Evolutionary conservation across 768 basidiomycete species (phyloP).

Genomic region (Mycena vitilis): DNA sequence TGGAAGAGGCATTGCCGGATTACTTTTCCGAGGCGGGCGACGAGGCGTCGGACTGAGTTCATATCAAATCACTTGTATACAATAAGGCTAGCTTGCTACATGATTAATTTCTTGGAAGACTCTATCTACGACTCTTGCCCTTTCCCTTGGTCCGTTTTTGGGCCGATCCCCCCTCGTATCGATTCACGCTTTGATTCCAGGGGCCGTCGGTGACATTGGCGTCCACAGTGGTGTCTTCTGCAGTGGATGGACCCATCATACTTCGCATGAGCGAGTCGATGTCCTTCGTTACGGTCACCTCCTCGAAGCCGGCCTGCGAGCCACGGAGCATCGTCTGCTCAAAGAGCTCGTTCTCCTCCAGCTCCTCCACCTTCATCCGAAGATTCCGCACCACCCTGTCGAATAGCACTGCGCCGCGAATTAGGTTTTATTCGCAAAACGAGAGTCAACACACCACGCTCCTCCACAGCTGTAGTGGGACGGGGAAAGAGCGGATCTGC

Average conservation of each 20-base stretch:
- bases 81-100: conserved; percentile 29
- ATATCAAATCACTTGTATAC: conserved; percentile 19
- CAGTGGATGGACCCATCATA: conserved; percentile 58
- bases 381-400: conserved; percentile 53
- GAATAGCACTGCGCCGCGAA: conserved; percentile 41
- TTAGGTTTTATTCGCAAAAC: neutral
- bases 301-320: conserved; percentile 57
- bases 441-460: conserved; percentile 47
- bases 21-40: conserved; percentile 62
- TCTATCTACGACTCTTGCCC: conserved; percentile 40
- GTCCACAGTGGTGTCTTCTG: conserved; percentile 31
- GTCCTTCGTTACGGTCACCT: conserved; percentile 56
- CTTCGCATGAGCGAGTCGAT: conserved; percentile 63
- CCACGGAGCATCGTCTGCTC: conserved; percentile 60
- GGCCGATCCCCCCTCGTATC: conserved; percentile 27
- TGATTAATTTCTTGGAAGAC: conserved; percentile 12
- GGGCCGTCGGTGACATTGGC: conserved; percentile 46
- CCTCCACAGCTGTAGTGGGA: conserved; percentile 44
- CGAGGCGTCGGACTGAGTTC: conserved; percentile 24
- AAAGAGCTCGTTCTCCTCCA: conserved; percentile 62
- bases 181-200: conserved; percentile 48
- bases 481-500: conserved; percentile 51
- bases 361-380: conserved; percentile 49
- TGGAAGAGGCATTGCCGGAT: conserved; percentile 71
- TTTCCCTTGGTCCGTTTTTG: conserved; percentile 44